A percentile compares a stretch with the other conserved stretches of the same genome.
These are phyloP conservation scores for Mortierella sp. DNA, from an alignment of 371 early-diverging fungal species.

Conservation along the genomic window DNA sequence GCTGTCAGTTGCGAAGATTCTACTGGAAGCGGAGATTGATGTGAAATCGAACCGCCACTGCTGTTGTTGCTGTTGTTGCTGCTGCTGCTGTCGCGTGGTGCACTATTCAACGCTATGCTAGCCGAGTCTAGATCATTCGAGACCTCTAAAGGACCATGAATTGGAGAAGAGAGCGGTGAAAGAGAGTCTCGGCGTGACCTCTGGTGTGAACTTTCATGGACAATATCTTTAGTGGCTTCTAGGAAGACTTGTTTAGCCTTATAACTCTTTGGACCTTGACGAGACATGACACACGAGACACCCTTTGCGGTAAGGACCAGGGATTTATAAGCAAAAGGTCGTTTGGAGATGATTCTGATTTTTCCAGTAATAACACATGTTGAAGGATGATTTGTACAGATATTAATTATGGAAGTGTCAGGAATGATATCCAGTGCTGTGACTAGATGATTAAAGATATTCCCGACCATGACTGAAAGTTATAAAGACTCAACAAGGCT, in stretches of 20 bases:
- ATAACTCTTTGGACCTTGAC: constrained; percentile 30
- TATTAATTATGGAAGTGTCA: constrained; percentile 19
- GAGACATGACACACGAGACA: constrained; percentile 18
- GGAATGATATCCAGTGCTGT: constrained; percentile 47
- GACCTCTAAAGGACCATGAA: not conserved
- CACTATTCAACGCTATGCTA: no score
- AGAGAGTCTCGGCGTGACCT: constrained; percentile 10
- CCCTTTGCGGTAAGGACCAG: constrained; percentile 37
- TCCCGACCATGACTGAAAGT: constrained; percentile 28
- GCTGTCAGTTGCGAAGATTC: not conserved
- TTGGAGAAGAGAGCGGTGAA: constrained; percentile 1
- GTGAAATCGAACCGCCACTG: constrained; percentile 18
- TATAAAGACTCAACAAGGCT: no score
- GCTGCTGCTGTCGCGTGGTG: constrained; percentile 22
- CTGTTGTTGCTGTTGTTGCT: constrained; percentile 11
- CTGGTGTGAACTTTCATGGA: constrained; percentile 19
- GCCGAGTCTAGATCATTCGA: not conserved
- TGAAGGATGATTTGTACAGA: constrained; percentile 36
- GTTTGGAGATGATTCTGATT: constrained; percentile 44
- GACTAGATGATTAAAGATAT: constrained; percentile 42
- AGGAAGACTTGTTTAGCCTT: constrained; percentile 37
- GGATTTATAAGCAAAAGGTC: constrained; percentile 44
- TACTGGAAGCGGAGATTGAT: constrained; percentile 10
- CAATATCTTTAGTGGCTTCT: constrained; percentile 21
- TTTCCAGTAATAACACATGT: constrained; percentile 36